Conservation (phyloP, 2,329 filamentous ascomycete genomes). For the Penicillium thymicola region DNA sequence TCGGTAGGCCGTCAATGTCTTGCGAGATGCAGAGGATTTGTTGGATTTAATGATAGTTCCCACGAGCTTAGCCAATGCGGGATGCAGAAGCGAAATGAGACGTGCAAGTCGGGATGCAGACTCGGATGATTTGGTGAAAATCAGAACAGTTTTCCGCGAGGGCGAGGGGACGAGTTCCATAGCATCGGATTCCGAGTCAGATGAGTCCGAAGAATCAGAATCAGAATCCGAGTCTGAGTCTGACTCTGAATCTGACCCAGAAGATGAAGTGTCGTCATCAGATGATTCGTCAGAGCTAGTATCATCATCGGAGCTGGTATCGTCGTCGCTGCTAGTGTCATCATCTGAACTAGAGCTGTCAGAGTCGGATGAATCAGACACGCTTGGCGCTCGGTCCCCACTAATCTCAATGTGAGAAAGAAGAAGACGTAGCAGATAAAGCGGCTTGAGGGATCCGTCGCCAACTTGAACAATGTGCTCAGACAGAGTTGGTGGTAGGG, state of each 20-base stretch:
- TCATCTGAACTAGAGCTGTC: slow-evolving; percentile 20
- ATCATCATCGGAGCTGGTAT: slow-evolving; percentile 37
- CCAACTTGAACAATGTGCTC: slow-evolving; percentile 68
- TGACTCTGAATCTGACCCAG: slow-evolving; percentile 24
- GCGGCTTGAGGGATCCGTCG: slow-evolving; percentile 69
- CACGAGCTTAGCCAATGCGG: slow-evolving; percentile 55
- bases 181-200: slow-evolving; percentile 24
- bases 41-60: slow-evolving; percentile 75
- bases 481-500: slow-evolving; percentile 60
- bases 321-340: slow-evolving; percentile 21
- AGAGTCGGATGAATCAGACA: slow-evolving; percentile 12
- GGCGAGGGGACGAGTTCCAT: slow-evolving; percentile 28
- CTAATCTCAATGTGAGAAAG: slow-evolving; percentile 38
- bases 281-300: slow-evolving; percentile 35
- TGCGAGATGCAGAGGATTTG: slow-evolving; percentile 66
- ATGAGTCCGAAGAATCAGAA: slow-evolving; percentile 19
- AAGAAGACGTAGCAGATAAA: slow-evolving; percentile 79
- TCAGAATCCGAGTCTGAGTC: slow-evolving; percentile 17
- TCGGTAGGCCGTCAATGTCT: slow-evolving; percentile 65
- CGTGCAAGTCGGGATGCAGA: slow-evolving; percentile 81
- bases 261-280: slow-evolving; percentile 30
- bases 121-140: slow-evolving; percentile 91
- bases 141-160: slow-evolving; percentile 54
- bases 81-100: slow-evolving; percentile 66
- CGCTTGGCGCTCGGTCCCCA: slow-evolving; percentile 8